Base-by-base conservation (phyloP, 2,329 filamentous ascomycete species). In the Xylariaceae sp. region DNA sequence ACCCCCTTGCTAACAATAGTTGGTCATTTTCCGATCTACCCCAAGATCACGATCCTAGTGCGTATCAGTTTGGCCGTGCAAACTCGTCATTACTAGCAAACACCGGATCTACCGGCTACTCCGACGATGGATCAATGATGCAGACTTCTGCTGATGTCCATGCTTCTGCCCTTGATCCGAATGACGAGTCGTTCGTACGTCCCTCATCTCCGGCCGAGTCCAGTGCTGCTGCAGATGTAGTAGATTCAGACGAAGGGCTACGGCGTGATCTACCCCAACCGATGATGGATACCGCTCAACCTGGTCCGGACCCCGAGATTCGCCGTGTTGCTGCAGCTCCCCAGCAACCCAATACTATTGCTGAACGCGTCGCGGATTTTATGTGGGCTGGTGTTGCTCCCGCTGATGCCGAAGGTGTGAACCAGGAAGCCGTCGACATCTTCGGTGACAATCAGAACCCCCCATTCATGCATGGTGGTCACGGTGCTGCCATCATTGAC, bases 381-480 rank as follows among this genome's bases (percentile, higher is more conserved):
- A 82, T 88, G 77, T 87, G 83, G 82, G 80, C 80, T 7, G 80
- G 80, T 44, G 73, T 86, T 4, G 78, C 82, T 37, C 70, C 70
- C 7, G 70, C 67, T 10, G 70, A 65, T 34, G 68, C 67, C 39
- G 70, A 70, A 42, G 72, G 76, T 60, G 75, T 82, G 58, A 73
- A 73, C 45, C 72, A 74, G 13, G 76, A 86, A 56, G 85, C 86
- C 63, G 86, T 86, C 55, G 82, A 83, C 51, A 73, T 85, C 30
- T 80, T 86, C 18, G 77, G 83, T 61, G 80, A 87, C 39, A 69
- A 73, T 45, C 68, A 69, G 51, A 71, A 73, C 17, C 66, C 67
- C 1, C 72, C 70, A n/a, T 82, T 62, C 74, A 75, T 61, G 76
- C 66, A 70, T 4, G 73, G 73, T 3, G 73, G 75, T 2, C 63